Conservation (phyloP, 495 filamentous ascomycete species). For the Talaromyces ruber region DNA sequence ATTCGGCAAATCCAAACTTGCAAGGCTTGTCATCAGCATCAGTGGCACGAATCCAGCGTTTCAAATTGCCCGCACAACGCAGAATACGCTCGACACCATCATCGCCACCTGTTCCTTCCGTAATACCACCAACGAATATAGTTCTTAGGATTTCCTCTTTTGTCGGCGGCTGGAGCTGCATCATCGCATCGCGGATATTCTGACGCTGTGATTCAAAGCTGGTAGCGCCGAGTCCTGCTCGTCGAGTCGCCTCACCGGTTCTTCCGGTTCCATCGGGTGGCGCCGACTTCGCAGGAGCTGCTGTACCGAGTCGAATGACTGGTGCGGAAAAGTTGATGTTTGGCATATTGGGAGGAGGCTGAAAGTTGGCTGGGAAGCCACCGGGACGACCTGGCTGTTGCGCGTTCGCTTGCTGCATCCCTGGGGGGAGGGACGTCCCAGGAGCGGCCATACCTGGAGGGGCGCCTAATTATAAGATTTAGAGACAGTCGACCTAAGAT, state of each 20-base stretch:
- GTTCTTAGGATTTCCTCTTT: slow-evolving; percentile 86
- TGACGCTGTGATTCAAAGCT: slow-evolving; percentile 60
- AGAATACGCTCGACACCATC: slow-evolving; percentile 79
- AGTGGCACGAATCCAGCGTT: slow-evolving; percentile 76
- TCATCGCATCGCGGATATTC: slow-evolving; percentile 63
- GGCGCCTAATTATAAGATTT: slow-evolving; percentile 32
- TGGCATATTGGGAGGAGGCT: slow-evolving; percentile 84
- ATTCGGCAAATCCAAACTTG: slow-evolving; percentile 94
- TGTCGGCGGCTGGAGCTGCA: slow-evolving; percentile 75
- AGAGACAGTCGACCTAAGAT: neutral
- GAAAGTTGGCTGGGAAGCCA: slow-evolving; percentile 76
- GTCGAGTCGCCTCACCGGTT: slow-evolving; percentile 41
- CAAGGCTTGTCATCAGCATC: slow-evolving; percentile 78
- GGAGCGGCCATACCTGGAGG: slow-evolving; percentile 73
- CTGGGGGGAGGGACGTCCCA: slow-evolving; percentile 68
- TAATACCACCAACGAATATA: slow-evolving; percentile 82
- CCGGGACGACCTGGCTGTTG: slow-evolving; percentile 63
- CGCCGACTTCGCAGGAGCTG: slow-evolving; percentile 56
- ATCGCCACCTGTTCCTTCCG: slow-evolving; percentile 67
- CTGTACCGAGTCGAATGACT: slow-evolving; percentile 82
- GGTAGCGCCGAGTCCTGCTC: slow-evolving; percentile 60
- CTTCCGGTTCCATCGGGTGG: slow-evolving; percentile 44
- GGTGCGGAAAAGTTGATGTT: slow-evolving; percentile 98
- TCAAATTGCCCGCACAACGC: slow-evolving; percentile 64
- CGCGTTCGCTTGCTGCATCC: slow-evolving; percentile 64